phyloP scores from a whole-genome alignment of 2,329 filamentous ascomycete genomes.

The Chrysoporthe austroafricana region DNA sequence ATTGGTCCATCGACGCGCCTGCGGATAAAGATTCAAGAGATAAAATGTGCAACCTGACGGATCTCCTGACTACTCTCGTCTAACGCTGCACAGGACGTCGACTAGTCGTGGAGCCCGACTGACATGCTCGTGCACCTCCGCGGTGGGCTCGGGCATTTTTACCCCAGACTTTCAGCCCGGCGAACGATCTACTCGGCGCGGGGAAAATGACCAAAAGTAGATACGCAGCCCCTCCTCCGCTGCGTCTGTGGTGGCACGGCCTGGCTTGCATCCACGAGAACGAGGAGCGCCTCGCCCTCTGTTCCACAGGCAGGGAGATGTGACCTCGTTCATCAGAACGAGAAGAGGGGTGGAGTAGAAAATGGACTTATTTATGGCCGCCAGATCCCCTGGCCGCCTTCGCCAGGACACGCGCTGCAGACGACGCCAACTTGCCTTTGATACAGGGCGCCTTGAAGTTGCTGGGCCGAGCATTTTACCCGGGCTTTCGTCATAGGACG shows the following conservation, averaged over 20 bases:
- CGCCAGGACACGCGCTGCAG: too few species aligned
- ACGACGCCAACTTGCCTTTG: background rate
- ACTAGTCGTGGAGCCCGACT: background rate
- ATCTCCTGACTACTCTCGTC: background rate
- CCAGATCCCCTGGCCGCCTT: too few species aligned
- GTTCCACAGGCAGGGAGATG: background rate
- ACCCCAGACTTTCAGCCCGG: slow-evolving; percentile 6
- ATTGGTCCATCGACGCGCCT: too few species aligned
- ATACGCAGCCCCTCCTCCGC: background rate
- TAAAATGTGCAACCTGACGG: too few species aligned
- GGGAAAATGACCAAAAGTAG: slow-evolving; percentile 6
- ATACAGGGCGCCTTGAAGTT: background rate
- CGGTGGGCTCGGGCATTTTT: background rate
- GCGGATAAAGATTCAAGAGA: too few species aligned
- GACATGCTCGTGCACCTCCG: background rate
- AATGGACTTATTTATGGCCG: too few species aligned
- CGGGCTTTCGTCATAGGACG: background rate
- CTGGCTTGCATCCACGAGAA: background rate
- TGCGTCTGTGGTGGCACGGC: background rate
- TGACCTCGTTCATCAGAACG: background rate
- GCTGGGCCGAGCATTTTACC: background rate
- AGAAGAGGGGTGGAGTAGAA: too few species aligned
- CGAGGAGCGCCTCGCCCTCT: background rate
- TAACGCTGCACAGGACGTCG: background rate
- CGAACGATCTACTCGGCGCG: background rate